Evolutionary conservation across 495 filamentous ascomycete species (phyloP), one percentile per base, ranked within the genome.

Genomic region (Penicillium fimorum): DNA sequence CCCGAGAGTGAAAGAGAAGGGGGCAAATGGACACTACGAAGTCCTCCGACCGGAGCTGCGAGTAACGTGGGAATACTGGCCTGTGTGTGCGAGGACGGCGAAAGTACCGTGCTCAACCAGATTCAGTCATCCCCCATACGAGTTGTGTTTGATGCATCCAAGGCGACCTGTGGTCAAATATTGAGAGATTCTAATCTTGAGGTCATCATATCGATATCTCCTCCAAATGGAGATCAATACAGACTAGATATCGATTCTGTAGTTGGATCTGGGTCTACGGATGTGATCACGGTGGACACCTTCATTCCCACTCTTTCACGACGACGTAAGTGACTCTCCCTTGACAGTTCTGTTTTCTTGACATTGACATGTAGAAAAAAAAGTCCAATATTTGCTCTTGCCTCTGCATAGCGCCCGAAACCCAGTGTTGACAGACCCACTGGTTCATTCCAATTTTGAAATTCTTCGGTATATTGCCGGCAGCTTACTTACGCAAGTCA

Each of bases 1-100:
- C 70, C 88, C 2, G 90, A 96, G 61, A 70, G 73, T 24, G 87
- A 94, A 76, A 81, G 91, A 52, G 88, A 96, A 70, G 82, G 84
- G 45, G 79, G 84, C 25, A 86, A 85, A 60, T 96, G 91, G 91
- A 84, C 87, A 24, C 75, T 95, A 11, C 82, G 90, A 22, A 86
- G 82, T 20, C 79, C 87, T 42, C n/a, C 50, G 15, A 78, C 76
- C 46, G 77, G 82, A 55, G 70, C 77, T 3, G 76, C 82, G 29
- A 86, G 78, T 45, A 83, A 80, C 52, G 70, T 93, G 18, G 83
- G 80, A 37, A 70, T 96, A 20, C 78, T 91, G 52, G 84, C 88
- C 4, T 87, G 91, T 22, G 81, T 96, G 3, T 92, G 86, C 51
- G 89, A 96, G 62, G 84, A 91, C 57, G 80, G 68, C n/a, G 30